Conservation (phyloP, 2,329 filamentous ascomycete genomes). For the Aspergillus sp. region DNA sequence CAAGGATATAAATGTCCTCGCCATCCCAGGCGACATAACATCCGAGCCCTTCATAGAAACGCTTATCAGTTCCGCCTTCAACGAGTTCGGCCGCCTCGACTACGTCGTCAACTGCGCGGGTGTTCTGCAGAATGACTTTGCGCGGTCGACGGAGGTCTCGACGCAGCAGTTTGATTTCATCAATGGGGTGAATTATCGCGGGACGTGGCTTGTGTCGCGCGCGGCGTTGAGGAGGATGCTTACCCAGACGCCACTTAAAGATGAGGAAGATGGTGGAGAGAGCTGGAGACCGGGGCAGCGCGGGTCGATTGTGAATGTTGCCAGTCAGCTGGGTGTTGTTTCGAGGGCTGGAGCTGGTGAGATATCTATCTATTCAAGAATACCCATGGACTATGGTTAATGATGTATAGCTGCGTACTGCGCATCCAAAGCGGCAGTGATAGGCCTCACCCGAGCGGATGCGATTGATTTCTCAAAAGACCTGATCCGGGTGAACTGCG, state of each 20-base stretch:
- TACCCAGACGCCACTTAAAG: slow-evolving; percentile 37
- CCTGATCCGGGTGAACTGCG: slow-evolving; percentile 35
- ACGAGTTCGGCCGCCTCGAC: slow-evolving; percentile 51
- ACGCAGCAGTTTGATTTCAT: slow-evolving; percentile 53
- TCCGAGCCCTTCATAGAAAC: slow-evolving; percentile 46
- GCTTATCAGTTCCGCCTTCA: slow-evolving; percentile 30
- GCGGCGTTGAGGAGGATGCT: slow-evolving; percentile 50
- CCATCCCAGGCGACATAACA: slow-evolving; percentile 48
- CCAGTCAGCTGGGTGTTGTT: slow-evolving; percentile 55
- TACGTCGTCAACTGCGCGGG: slow-evolving; percentile 60
- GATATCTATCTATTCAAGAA: slow-evolving; percentile 18
- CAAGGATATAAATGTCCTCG: slow-evolving; percentile 28
- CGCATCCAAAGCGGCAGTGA: slow-evolving; percentile 59
- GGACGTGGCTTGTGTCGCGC: slow-evolving; percentile 50
- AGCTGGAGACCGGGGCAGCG: slow-evolving; percentile 35
- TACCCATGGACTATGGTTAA: too few relatives aligned
- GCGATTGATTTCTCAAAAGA: slow-evolving; percentile 56
- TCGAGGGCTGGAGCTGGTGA: slow-evolving; percentile 46
- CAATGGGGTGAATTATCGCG: slow-evolving; percentile 57
- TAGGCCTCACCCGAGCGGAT: slow-evolving; percentile 58
- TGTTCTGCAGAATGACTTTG: slow-evolving; percentile 34
- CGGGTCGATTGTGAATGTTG: slow-evolving; percentile 54
- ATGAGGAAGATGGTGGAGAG: slow-evolving; percentile 33
- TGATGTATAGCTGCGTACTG: slow-evolving; percentile 52
- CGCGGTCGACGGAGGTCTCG: slow-evolving; percentile 51